Base-by-base conservation (phyloP, 1,139 yeast genomes). In the Yamadazyma triangularis region DNA sequence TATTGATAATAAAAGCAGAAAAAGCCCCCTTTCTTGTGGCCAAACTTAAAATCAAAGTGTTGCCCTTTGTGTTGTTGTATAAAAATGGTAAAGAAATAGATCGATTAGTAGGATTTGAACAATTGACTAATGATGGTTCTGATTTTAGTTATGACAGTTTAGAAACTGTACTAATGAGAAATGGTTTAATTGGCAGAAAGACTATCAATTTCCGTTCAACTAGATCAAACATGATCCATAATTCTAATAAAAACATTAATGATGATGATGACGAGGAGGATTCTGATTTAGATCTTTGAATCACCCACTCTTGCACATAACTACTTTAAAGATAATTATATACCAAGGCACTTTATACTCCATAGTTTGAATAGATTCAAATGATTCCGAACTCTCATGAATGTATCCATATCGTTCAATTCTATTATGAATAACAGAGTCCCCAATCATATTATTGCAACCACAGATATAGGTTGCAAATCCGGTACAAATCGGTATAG, bases 41-140 rank as follows among this genome's bases (percentile, higher is more conserved):
- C 2, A 78, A 75, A 45, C 64, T 86, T 28, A 60, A 64, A 2
- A 64, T 86, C 29, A 75, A 80, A 46, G 79, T 81, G 5, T 62
- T 86, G 8, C 95, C 95, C 1, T 80, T 79, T 45, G 78, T 84
- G 4, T 57, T 81, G 2, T 65, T 77, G n/a, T 85, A 79, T 48
- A 58, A 58, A 21, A 60, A 69, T 19, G 89, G 89, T 1, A 56
- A 64, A 28, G 89, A 83, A 47, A 49, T 62, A 3, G 65, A 70
- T 18, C 56, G 86, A 37, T 51, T 83, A 7, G 68, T 82, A 4
- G 95, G 95, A 7, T 80, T 85, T 45, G 80, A 78, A 31, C 70
- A 71, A 25, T 57, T 84, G 28, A 76, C 73, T 2, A 53, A 69
- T 28, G 46, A 53, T 26, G 52, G 60, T 2, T 44, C 51, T 19